Base-by-base conservation (phyloP, 768 basidiomycete species). In the Lactifluus echinatus region DNA sequence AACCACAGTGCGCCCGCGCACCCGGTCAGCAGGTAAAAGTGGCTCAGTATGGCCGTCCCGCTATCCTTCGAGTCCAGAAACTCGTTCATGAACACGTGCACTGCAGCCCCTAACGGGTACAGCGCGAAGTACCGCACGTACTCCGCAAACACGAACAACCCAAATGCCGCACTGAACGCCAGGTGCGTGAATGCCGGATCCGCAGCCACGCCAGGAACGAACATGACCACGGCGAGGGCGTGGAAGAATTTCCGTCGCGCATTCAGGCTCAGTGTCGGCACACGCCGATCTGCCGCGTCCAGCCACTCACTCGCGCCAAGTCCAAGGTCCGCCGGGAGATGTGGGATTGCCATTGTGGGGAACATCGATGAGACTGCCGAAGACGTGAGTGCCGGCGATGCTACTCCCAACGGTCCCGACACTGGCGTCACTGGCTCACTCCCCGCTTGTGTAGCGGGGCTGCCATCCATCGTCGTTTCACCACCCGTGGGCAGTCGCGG, bases 51-150 rank as follows among this genome's bases (percentile, higher is more conserved):
- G 26, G 93, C 96, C 11, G 94, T 95, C 3, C 96, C 96, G 49
- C 85, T 80, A 71, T 99, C 96, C 72, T 91, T 90, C 65, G 86
- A 79, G 72, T 99, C 96, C 69, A 98, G 75, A 67, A 99, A 99
- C 69, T 99, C 96, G 73, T 88, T 89, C 83, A 99, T 84, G 71
- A 99, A 99, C 54, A 97, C 74, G 72, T 99, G 96, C 19, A 99
- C 83, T 11, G 83, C 76, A 10, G 89, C 94, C 14, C 93, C 93
- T 65, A 97, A 89, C 3, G 96, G 96, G 73, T 96, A 97, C 48
- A 99, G 81, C 36, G 96, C 96, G 71, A 98, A 99, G 72, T 97
- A 99, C 57, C 96, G 90, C 62, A 97, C 82, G 74, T 97, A 98
- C 74, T 99, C 96, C 56, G 90, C 85, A 69, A 99, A 97, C 23